Evolutionary conservation across 305 asterid genomes (phyloP).

Genomic region (Fraxinus velutina): DNA sequence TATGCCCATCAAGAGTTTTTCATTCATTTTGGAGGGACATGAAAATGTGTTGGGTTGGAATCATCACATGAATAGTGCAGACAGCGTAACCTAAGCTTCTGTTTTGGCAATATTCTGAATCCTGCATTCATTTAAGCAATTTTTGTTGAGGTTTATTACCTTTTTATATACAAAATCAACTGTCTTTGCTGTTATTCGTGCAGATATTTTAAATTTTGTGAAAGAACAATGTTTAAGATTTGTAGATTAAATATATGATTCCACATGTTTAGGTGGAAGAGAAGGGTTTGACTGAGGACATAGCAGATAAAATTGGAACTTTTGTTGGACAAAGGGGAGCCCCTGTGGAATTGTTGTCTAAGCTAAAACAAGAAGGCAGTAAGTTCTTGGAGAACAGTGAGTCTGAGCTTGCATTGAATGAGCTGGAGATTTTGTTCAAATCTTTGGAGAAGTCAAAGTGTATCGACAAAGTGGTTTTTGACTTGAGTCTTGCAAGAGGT

Average conservation of each 20-base stretch:
- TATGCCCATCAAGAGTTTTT: neutral
- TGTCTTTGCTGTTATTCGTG: neutral
- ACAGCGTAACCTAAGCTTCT: neutral
- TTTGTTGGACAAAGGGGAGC: slow-evolving; percentile 74
- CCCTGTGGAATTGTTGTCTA: slow-evolving; percentile 64
- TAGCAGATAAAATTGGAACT: slow-evolving; percentile 75
- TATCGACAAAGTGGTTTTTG: slow-evolving; percentile 65
- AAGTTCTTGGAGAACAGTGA: slow-evolving; percentile 62
- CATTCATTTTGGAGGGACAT: neutral
- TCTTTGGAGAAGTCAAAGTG: slow-evolving; percentile 72
- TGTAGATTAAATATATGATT: slow-evolving; percentile 12
- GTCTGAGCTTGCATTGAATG: slow-evolving; percentile 64
- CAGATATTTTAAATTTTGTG: neutral
- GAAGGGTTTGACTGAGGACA: slow-evolving; percentile 78
- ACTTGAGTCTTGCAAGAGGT: slow-evolving; percentile 98
- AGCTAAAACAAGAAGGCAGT: slow-evolving; percentile 62
- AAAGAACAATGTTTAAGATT: slow-evolving; percentile 4
- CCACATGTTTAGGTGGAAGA: slow-evolving; percentile 61
- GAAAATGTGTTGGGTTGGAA: neutral
- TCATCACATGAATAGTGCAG: neutral
- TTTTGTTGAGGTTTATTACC: neutral
- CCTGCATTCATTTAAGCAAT: neutral
- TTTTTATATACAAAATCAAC: neutral
- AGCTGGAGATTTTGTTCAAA: slow-evolving; percentile 71
- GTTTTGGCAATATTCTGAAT: neutral